phyloP scores from a whole-genome alignment of 1,284 basidiomycete species.

The Cerrena zonata region DNA sequence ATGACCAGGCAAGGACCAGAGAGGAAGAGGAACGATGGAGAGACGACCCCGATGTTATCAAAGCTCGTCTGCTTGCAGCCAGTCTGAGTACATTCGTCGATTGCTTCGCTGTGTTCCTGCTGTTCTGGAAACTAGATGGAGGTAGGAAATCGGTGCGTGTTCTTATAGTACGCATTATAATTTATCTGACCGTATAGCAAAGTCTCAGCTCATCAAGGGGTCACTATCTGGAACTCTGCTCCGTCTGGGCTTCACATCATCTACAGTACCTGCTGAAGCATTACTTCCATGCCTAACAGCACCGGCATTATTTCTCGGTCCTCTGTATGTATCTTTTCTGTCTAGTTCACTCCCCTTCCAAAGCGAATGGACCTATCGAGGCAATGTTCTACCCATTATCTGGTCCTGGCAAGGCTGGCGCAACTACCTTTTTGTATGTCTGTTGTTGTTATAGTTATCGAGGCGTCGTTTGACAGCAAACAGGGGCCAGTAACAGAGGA shows the following conservation, averaged over 20 bases:
- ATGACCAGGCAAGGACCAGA: conserved; percentile 19
- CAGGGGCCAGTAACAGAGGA: conserved; percentile 92
- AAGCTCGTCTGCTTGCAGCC: conserved; percentile 58
- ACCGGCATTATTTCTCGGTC: conserved; percentile 78
- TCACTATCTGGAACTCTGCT: conserved; percentile 12
- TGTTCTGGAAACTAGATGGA: conserved; percentile 31
- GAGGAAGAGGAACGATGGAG: conserved; percentile 45
- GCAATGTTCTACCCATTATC: conserved; percentile 38
- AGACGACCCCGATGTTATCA: conserved; percentile 72
- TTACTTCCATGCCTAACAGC: conserved; percentile 63
- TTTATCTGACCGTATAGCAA: background rate
- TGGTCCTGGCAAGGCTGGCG: conserved; percentile 56
- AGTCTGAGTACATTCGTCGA: conserved; percentile 50
- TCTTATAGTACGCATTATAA: conserved; percentile 4
- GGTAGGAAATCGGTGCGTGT: conserved; percentile 27
- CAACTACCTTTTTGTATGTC: conserved; percentile 74
- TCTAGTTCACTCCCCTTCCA: conserved; percentile 59
- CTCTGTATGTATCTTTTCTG: conserved; percentile 65
- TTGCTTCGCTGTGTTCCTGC: conserved; percentile 37
- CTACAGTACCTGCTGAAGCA: conserved; percentile 11
- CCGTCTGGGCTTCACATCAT: conserved; percentile 30
- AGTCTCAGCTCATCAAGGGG: conserved; percentile 9
- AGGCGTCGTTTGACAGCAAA: background rate
- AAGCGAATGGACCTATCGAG: conserved; percentile 40
- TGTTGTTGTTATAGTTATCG: background rate